phyloP scores from a whole-genome alignment of 1,139 yeast genomes.

The Candida tunisiensis region DNA sequence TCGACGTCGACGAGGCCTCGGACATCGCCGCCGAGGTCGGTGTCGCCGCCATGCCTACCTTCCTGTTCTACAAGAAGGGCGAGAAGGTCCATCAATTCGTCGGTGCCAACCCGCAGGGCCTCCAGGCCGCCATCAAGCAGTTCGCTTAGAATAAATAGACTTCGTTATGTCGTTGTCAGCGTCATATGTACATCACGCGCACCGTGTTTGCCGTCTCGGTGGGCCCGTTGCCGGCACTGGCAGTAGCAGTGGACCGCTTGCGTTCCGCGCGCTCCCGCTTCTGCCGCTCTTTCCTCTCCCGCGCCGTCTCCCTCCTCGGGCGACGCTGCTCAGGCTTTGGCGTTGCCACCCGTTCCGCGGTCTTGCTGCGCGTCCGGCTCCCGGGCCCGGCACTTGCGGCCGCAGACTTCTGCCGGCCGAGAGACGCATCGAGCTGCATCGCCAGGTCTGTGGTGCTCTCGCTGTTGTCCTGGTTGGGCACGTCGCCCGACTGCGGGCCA shows the following conservation, averaged over 20 bases:
- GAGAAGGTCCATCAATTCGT: slow-evolving; percentile 43
- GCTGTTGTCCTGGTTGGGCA: not conserved
- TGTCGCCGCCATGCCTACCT: slow-evolving; percentile 79
- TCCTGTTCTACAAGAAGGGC: slow-evolving; percentile 57
- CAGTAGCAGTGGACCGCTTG: slow-evolving; percentile 3
- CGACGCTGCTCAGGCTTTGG: slow-evolving; percentile 2
- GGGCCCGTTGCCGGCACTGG: slow-evolving; percentile 1
- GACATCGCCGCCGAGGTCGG: slow-evolving; percentile 56
- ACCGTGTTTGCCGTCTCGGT: not conserved
- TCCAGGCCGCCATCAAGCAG: too few species aligned
- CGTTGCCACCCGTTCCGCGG: slow-evolving; percentile 1
- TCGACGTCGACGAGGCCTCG: slow-evolving; percentile 59
- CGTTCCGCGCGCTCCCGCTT: slow-evolving; percentile 15
- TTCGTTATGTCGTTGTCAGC: too few species aligned
- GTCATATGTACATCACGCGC: slow-evolving; percentile 1
- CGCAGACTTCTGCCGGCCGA: too few species aligned
- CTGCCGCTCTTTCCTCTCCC: slow-evolving; percentile 17
- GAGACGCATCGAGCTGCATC: not conserved
- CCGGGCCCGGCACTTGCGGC: too few species aligned
- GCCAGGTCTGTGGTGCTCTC: not conserved
- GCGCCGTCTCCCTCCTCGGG: slow-evolving; percentile 9
- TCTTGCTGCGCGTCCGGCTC: too few species aligned
- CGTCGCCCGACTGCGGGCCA: not conserved
- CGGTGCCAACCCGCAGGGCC: slow-evolving; percentile 40
- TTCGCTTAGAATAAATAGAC: too few species aligned